Evolutionary conservation across 1,284 basidiomycete species (phyloP).

Genomic region (Ceratobasidium sp.): DNA sequence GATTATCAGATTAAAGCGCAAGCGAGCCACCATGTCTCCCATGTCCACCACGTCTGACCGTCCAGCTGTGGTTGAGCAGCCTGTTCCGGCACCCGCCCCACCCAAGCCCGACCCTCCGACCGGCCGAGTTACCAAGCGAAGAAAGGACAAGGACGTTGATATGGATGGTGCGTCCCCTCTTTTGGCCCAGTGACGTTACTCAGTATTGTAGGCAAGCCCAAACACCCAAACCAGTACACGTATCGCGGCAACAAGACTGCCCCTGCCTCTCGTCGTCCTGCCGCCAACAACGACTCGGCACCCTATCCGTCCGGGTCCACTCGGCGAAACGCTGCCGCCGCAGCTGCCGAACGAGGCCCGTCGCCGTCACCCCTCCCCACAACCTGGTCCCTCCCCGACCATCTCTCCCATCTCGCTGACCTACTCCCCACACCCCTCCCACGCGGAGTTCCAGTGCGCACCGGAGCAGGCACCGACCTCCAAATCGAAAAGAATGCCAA

Average conservation of each 20-base stretch:
- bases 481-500: constrained; percentile 84
- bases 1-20: constrained; percentile 37
- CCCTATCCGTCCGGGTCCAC: constrained; percentile 37
- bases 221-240: constrained; percentile 64
- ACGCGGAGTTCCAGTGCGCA: constrained; percentile 74
- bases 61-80: constrained; percentile 32
- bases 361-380: constrained; percentile 77
- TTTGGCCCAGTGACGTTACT: constrained; percentile 5
- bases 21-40: constrained; percentile 40
- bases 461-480: constrained; percentile 38
- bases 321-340: constrained; percentile 40
- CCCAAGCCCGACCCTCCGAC: constrained; percentile 31
- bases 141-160: constrained; percentile 28
- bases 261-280: constrained; percentile 14
- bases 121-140: constrained; percentile 23
- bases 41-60: constrained; percentile 38
- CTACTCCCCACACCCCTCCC: constrained; percentile 81
- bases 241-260: constrained; percentile 50
- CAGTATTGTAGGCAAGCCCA: constrained; percentile 45
- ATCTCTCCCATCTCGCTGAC: constrained; percentile 84
- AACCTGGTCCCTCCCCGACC: constrained; percentile 92
- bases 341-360: constrained; percentile 62
- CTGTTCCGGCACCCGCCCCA: constrained; percentile 7
- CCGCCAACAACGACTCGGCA: constrained; percentile 30
- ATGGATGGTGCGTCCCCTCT: constrained; percentile 10